These are phyloP conservation scores for Gastrodia elata DNA, from an alignment of 106 monocot genomes.

Conservation along the genomic window DNA sequence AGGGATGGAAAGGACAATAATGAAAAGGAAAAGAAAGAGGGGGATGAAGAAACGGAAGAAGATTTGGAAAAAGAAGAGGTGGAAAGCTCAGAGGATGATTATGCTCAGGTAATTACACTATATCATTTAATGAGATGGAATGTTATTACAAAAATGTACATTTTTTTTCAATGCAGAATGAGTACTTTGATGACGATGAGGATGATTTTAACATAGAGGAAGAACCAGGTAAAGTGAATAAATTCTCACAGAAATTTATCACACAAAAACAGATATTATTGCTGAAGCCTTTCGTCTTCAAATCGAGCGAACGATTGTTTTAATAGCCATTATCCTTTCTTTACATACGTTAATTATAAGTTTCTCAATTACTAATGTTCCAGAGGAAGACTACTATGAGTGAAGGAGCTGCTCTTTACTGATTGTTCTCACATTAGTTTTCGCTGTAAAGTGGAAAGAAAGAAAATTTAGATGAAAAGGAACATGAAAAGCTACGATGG, in stretches of 20 bases:
- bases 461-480: no score
- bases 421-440: background rate
- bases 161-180: slow-evolving; percentile 12
- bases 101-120: slow-evolving; percentile 47
- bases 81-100: slow-evolving; percentile 38
- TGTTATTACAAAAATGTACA: no score
- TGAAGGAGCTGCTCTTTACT: background rate
- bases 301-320: background rate
- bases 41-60: slow-evolving; percentile 23
- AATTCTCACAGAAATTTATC: background rate
- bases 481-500: no score
- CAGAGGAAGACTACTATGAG: slow-evolving; percentile 6
- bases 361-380: background rate
- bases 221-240: slow-evolving; percentile 6
- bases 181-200: slow-evolving; percentile 17
- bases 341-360: background rate
- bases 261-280: background rate
- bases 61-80: slow-evolving; percentile 21
- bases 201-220: slow-evolving; percentile 16
- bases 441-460: background rate
- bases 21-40: slow-evolving; percentile 23
- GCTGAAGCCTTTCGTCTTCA: background rate
- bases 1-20: slow-evolving; percentile 17
- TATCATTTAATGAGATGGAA: no score
- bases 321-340: background rate